A percentile compares a stretch with the other conserved stretches of the same genome.
Conservation (phyloP, 352 stramenopile species). For the Phytophthora sojae region DNA sequence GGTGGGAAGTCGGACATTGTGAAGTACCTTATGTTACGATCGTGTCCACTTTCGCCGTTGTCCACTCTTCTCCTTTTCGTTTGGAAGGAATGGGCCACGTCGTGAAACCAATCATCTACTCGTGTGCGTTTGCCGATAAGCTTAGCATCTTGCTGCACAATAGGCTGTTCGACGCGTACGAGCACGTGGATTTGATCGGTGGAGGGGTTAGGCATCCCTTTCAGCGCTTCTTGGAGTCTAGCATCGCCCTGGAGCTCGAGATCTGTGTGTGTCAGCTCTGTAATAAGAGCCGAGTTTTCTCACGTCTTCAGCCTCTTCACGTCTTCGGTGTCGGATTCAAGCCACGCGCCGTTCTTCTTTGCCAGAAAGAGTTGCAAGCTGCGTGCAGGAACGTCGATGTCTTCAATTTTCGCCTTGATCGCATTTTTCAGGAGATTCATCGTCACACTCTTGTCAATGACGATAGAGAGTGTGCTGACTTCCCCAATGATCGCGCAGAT, state of each 20-base stretch:
- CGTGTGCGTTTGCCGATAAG: not conserved
- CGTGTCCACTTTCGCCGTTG: not conserved
- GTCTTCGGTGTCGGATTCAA: not conserved
- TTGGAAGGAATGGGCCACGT: not conserved
- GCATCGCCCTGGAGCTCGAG: not conserved
- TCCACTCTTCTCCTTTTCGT: not conserved
- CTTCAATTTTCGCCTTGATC: not conserved
- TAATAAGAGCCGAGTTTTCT: not conserved
- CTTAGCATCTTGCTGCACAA: not conserved
- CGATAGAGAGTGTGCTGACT: no score
- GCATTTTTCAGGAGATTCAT: not conserved
- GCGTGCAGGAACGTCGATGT: not conserved
- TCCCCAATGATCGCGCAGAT: no score
- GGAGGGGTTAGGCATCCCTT: not conserved
- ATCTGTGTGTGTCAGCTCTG: not conserved
- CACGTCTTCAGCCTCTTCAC: not conserved
- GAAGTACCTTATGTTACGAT: not conserved
- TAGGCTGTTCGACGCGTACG: not conserved
- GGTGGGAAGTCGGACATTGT: not conserved
- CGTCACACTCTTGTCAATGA: no score
- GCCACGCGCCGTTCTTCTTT: not conserved
- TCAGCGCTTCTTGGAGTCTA: not conserved
- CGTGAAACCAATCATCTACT: not conserved
- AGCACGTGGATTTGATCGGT: constrained; percentile 2
- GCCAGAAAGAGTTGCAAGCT: constrained; percentile 2